Percentiles rank a stretch among this genome's conserved stretches.
Evolutionary conservation across 768 basidiomycete species (phyloP).

Genomic region (Chalciporus pseudorubinellus): DNA sequence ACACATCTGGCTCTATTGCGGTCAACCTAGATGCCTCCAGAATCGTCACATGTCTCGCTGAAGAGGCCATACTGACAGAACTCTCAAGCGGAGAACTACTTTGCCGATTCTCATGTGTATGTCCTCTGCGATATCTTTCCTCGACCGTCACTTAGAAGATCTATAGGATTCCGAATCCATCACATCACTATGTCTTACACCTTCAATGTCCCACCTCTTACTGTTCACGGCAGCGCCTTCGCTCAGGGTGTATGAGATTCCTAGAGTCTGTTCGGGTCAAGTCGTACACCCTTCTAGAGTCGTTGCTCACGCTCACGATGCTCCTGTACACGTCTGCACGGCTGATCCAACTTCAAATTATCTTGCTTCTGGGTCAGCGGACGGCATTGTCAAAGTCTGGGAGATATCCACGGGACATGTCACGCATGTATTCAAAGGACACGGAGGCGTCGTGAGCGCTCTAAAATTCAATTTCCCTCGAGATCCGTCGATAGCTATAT

Average conservation of each 20-base stretch:
- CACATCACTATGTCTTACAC: conserved; percentile 80
- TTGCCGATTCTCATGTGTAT: conserved; percentile 80
- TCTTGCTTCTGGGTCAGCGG: conserved; percentile 93
- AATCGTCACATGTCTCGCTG: conserved; percentile 84
- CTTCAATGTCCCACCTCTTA: conserved; percentile 68
- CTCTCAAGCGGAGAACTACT: conserved; percentile 70
- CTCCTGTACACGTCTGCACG: conserved; percentile 88
- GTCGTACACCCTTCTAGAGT: conserved; percentile 69
- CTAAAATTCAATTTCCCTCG: conserved; percentile 79
- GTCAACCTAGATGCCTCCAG: conserved; percentile 73
- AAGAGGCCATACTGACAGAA: conserved; percentile 82
- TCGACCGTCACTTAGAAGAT: not conserved
- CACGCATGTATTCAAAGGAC: conserved; percentile 94
- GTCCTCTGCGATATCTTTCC: conserved; percentile 30
- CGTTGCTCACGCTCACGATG: conserved; percentile 83
- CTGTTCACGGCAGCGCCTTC: conserved; percentile 80
- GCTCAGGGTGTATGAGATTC: conserved; percentile 82
- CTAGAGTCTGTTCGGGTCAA: conserved; percentile 44
- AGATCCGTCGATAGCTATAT: conserved; percentile 48
- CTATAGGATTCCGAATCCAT: conserved; percentile 80
- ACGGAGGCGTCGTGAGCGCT: conserved; percentile 96
- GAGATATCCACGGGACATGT: conserved; percentile 82
- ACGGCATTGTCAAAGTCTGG: conserved; percentile 97
- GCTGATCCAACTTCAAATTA: conserved; percentile 85
- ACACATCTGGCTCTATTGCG: conserved; percentile 86